Conservation (phyloP, 352 stramenopile species). For the Phytopythium mirpurense region DNA sequence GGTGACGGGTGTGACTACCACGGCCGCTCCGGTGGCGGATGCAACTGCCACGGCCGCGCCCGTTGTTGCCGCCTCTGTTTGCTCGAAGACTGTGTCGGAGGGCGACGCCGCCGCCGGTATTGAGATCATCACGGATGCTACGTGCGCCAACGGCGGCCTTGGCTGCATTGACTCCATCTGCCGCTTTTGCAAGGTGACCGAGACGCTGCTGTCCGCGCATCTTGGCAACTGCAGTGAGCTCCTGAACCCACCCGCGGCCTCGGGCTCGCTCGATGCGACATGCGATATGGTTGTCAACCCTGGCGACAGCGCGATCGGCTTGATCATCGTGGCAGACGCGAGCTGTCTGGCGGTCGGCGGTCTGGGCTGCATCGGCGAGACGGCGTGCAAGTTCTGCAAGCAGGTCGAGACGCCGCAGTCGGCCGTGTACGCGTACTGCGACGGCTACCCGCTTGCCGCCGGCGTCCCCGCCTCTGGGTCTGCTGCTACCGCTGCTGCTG, state of each 20-base stretch:
- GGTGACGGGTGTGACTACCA: too few relatives aligned
- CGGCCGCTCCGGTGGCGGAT: neutral
- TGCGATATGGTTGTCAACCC: constrained; percentile 14
- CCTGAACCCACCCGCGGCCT: neutral
- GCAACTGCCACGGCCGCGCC: neutral
- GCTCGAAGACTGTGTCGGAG: constrained; percentile 9
- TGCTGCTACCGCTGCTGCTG: neutral
- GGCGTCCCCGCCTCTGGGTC: neutral
- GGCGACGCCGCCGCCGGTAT: constrained; percentile 20
- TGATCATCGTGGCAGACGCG: constrained; percentile 21
- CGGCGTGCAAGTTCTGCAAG: constrained; percentile 14
- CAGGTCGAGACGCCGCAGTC: constrained; percentile 17
- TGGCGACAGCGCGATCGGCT: constrained; percentile 19
- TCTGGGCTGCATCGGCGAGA: constrained; percentile 2
- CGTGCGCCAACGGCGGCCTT: constrained; percentile 18
- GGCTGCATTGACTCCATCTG: constrained; percentile 22
- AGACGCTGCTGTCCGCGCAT: constrained; percentile 19
- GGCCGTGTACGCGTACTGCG: constrained; percentile 21
- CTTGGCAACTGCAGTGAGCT: constrained; percentile 14
- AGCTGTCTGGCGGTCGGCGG: constrained; percentile 15
- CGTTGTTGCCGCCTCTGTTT: neutral
- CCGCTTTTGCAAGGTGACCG: constrained; percentile 17
- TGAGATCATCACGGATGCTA: constrained; percentile 17
- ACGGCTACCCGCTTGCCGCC: neutral
- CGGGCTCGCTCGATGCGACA: neutral